phyloP scores from a whole-genome alignment of 2,329 filamentous ascomycete genomes.

The Alternaria sp. region DNA sequence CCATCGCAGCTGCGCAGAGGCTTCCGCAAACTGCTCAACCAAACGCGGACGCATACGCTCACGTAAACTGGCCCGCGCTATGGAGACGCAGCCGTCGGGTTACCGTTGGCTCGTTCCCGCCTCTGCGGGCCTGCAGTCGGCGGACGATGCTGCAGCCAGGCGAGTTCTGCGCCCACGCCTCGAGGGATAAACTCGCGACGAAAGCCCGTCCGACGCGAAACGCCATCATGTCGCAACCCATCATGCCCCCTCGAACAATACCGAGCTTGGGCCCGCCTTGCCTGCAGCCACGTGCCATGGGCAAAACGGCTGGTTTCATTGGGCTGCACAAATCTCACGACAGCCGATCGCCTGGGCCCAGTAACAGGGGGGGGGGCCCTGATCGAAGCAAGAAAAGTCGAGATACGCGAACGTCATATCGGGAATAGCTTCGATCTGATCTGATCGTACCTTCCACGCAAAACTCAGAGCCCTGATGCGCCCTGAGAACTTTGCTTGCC shows the following conservation, averaged over 20 bases:
- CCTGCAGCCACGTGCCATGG: constrained; percentile 7
- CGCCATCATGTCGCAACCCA: neutral
- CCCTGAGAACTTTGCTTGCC: constrained; percentile 9
- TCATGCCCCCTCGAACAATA: neutral
- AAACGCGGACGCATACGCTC: constrained; percentile 15
- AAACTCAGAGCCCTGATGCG: constrained; percentile 5
- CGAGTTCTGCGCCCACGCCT: constrained; percentile 6
- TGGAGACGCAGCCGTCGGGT: constrained; percentile 7
- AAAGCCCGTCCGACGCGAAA: constrained; percentile 1
- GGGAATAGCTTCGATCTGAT: constrained; percentile 27
- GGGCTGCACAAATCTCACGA: constrained; percentile 15
- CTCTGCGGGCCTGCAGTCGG: constrained; percentile 2
- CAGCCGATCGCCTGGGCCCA: constrained; percentile 1
- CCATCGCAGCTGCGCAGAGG: constrained; percentile 13
- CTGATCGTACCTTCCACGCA: constrained; percentile 13
- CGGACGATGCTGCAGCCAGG: constrained; percentile 6
- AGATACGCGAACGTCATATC: constrained; percentile 28
- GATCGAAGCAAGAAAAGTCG: neutral
- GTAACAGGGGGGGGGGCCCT: constrained; percentile 15
- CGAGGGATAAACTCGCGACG: constrained; percentile 7
- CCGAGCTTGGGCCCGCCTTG: neutral
- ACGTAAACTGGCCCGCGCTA: constrained; percentile 9
- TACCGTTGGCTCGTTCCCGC: constrained; percentile 12
- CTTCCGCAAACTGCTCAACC: constrained; percentile 14
- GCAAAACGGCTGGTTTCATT: constrained; percentile 5